phyloP scores from a whole-genome alignment of 805 yeast species.

The Candida ascalaphidarum region DNA sequence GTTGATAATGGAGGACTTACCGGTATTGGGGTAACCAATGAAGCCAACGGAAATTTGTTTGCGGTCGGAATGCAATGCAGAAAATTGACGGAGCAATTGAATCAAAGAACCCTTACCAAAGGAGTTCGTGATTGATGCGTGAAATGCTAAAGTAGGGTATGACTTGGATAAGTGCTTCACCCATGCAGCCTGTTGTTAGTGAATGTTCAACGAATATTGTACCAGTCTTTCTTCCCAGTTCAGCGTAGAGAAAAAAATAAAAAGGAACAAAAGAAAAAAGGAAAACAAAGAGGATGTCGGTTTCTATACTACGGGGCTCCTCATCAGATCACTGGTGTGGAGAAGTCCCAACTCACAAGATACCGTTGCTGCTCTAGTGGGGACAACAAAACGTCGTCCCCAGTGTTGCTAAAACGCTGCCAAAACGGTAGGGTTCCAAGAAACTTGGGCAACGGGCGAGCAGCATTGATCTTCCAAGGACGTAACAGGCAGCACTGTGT shows the following conservation, averaged over 20 bases:
- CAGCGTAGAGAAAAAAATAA: neutral
- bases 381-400: constrained; percentile 30
- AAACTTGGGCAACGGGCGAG: constrained; percentile 49
- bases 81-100: constrained; percentile 87
- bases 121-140: constrained; percentile 94
- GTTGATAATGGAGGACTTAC: constrained; percentile 92
- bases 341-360: constrained; percentile 76
- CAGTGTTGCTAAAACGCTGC: constrained; percentile 22
- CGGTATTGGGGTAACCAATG: constrained; percentile 97
- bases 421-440: constrained; percentile 30
- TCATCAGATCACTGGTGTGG: constrained; percentile 20
- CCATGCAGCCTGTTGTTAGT: constrained; percentile 87
- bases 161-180: constrained; percentile 88
- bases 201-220: constrained; percentile 2
- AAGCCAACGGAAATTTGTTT: constrained; percentile 95
- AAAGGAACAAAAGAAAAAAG: constrained; percentile 2
- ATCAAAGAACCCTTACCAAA: constrained; percentile 96
- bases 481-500: constrained; percentile 80
- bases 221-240: no score
- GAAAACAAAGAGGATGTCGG: constrained; percentile 43
- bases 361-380: constrained; percentile 45
- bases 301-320: constrained; percentile 80
- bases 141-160: constrained; percentile 94
- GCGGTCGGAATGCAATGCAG: constrained; percentile 83
- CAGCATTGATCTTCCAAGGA: constrained; percentile 83